phyloP scores from a whole-genome alignment of 139 green algal species.

The Pseudopediastrum boryanum region DNA sequence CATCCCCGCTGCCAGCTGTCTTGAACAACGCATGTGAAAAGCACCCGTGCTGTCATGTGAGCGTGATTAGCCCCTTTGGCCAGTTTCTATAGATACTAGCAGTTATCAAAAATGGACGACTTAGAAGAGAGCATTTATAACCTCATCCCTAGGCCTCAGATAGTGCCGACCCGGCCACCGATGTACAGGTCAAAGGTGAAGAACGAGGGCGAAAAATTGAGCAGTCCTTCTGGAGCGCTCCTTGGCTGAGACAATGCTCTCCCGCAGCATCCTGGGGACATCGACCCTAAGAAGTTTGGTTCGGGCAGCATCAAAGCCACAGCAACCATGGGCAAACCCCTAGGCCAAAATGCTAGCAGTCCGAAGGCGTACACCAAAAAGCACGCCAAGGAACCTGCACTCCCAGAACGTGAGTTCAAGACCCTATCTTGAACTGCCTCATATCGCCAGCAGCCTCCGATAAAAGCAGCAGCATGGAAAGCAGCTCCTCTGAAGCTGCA shows the following conservation, averaged over 20 bases:
- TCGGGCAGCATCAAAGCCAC: neutral
- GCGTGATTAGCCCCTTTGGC: no score
- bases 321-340: conserved; percentile 61
- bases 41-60: no score
- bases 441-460: neutral
- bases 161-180: conserved; percentile 42
- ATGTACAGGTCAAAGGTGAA: conserved; percentile 61
- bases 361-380: conserved; percentile 50
- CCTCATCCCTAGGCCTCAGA: conserved; percentile 59
- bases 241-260: neutral
- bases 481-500: neutral
- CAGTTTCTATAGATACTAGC: no score
- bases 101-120: no score
- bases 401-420: conserved; percentile 68
- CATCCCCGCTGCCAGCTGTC: no score
- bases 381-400: conserved; percentile 69
- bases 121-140: conserved; percentile 76
- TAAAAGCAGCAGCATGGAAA: neutral
- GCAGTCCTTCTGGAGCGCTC: neutral
- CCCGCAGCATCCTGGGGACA: conserved; percentile 41
- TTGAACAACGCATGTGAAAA: no score
- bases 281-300: conserved; percentile 37
- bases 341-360: conserved; percentile 46
- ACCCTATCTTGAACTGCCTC: neutral
- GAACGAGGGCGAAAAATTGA: neutral